Evolutionary conservation across 2,329 filamentous ascomycete genomes (phyloP).

Genomic region (Trichoderma sp.): DNA sequence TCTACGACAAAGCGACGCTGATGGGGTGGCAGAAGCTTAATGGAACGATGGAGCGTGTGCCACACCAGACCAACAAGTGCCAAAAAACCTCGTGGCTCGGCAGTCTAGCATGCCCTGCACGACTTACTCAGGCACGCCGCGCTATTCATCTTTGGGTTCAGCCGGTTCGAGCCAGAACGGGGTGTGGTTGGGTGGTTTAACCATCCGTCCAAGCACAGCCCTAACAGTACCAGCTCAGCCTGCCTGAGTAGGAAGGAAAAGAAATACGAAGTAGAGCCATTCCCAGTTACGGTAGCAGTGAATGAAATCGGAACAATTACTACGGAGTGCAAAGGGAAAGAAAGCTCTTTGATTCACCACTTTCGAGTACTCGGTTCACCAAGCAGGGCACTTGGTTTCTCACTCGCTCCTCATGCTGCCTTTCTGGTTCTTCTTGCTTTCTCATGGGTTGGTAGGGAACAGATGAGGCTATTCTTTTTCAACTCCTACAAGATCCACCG

Average conservation of each 20-base stretch:
- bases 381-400: not conserved
- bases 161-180: not conserved
- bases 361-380: not conserved
- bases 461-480: not conserved
- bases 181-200: not conserved
- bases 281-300: not conserved
- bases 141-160: constrained; percentile 16
- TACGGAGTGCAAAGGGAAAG: not conserved
- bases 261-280: not conserved
- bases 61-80: constrained; percentile 16
- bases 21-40: constrained; percentile 22
- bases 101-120: constrained; percentile 17
- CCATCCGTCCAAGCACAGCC: not conserved
- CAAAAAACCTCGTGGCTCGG: constrained; percentile 22
- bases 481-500: not conserved
- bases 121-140: constrained; percentile 22
- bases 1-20: not conserved
- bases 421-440: not conserved
- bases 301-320: not conserved
- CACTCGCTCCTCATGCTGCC: not conserved
- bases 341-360: not conserved
- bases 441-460: not conserved
- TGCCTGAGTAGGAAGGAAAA: not conserved
- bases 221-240: not conserved
- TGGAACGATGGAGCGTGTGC: constrained; percentile 15